Percentiles rank a stretch among this genome's conserved stretches.
These are phyloP conservation scores for Inga leiocalycina DNA, from an alignment of 306 rosid species.

Conservation along the genomic window DNA sequence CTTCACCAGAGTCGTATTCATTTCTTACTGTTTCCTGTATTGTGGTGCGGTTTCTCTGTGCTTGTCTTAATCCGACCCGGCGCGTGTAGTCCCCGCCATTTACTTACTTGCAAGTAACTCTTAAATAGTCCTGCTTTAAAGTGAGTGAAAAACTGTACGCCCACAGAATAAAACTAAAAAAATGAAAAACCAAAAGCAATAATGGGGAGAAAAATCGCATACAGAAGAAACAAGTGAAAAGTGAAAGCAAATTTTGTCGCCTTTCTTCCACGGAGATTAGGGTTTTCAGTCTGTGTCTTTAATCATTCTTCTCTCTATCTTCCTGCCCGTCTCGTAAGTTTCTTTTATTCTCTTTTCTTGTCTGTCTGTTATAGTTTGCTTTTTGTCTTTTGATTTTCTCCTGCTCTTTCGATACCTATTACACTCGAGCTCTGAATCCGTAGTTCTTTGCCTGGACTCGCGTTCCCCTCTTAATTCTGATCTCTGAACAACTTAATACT, in stretches of 20 bases:
- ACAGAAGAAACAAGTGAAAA: background rate
- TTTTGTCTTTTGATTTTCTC: slow-evolving; percentile 10
- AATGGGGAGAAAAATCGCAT: slow-evolving; percentile 8
- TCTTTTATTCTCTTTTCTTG: slow-evolving; percentile 16
- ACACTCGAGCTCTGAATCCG: background rate
- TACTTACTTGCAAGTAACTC: background rate
- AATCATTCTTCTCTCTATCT: slow-evolving; percentile 3
- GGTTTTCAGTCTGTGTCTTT: slow-evolving; percentile 29
- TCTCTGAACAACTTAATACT: background rate
- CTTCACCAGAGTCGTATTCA: background rate
- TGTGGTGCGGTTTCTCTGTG: background rate
- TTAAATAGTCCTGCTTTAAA: background rate
- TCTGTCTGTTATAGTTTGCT: background rate
- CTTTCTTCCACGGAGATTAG: slow-evolving; percentile 27
- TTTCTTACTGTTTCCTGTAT: background rate
- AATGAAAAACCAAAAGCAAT: background rate
- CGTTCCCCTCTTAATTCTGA: background rate
- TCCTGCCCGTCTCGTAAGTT: slow-evolving; percentile 30
- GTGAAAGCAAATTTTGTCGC: background rate
- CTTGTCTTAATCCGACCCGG: background rate
- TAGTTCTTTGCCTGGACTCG: background rate
- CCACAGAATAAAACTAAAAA: background rate
- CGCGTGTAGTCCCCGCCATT: background rate
- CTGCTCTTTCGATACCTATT: background rate
- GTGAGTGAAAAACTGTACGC: background rate